Evolutionary conservation across 139 green algal genomes (phyloP), one percentile per base, ranked within the genome.

Genomic region (Tetradesmus lagerheimii): DNA sequence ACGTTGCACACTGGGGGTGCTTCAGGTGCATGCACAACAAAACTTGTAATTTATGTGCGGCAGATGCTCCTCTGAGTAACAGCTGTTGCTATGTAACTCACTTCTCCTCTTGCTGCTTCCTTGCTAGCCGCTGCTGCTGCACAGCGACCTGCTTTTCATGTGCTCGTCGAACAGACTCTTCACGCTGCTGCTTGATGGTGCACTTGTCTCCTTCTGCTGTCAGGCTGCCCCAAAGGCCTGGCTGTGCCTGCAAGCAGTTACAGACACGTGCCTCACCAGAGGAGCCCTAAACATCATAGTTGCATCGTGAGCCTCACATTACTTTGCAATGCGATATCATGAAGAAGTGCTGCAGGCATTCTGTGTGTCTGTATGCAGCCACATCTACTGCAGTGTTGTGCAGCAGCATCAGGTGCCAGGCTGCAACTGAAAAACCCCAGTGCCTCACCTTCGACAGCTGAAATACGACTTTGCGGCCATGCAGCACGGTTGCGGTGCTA

Each of bases 61-160:
- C n/a, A n/a, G n/a, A n/a, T n/a, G n/a, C n/a, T n/a, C n/a, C n/a
- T n/a, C n/a, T n/a, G n/a, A n/a, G n/a, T n/a, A n/a, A n/a, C n/a
- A n/a, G n/a, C n/a, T n/a, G n/a, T n/a, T n/a, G n/a, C n/a, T n/a
- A n/a, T n/a, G 50, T 25, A 20, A 38, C 90, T 18, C 87, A 95
- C 94, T 85, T 95, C 41, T 93, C 91, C n/a, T 93, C 91, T 47
- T 91, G 76, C 66, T 94, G 77, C 74, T 92, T 94, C 18, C 90
- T 82, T 9, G 89, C 90, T 31, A 92, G 66, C 38, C 92, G 85
- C 27, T 81, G 71, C 62, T 89, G 86, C 16, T 88, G 53, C 11
- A 83, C 90, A 50, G 84, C 94, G 79, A 92, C 89, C 41, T 91
- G 12, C 38, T 43, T 66, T 14, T 41, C 39, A 86, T 95, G 92